phyloP scores from a whole-genome alignment of 2,329 filamentous ascomycete genomes.

The Cryphonectria naterciae region DNA sequence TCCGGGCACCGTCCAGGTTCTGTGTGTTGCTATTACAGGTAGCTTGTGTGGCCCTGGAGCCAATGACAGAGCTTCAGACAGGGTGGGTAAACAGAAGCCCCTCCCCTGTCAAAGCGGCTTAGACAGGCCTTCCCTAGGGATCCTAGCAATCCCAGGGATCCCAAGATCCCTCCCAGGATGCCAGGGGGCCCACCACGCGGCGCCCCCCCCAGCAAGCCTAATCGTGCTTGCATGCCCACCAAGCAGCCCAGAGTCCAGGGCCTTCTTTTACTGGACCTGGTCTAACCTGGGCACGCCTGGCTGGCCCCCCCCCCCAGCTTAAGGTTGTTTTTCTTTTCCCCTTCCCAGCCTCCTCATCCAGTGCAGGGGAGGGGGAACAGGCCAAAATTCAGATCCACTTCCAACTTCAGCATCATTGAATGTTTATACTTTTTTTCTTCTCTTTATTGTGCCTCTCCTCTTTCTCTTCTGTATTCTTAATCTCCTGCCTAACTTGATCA shows the following conservation, averaged over 20 bases:
- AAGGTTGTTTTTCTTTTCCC: neutral
- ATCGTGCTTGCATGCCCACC: neutral
- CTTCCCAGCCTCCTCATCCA: constrained; percentile 1
- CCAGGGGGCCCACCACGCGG: neutral
- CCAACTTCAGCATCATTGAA: neutral
- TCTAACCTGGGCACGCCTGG: neutral
- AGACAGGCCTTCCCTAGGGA: neutral
- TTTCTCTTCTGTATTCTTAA: neutral
- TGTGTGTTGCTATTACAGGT: constrained; percentile 6
- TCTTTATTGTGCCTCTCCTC: neutral
- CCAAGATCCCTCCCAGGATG: neutral
- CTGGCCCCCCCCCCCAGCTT: neutral
- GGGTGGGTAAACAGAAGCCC: constrained; percentile 1
- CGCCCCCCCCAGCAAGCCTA: neutral
- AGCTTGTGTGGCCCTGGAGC: neutral
- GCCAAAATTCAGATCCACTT: constrained; percentile 1
- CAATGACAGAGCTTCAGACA: neutral
- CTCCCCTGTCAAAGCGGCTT: neutral
- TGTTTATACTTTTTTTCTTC: neutral
- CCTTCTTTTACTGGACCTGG: neutral
- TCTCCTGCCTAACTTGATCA: neutral
- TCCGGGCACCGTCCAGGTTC: neutral
- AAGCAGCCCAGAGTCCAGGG: no score
- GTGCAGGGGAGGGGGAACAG: neutral
- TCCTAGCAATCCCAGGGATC: neutral